Conservation (phyloP, 2,329 filamentous ascomycete genomes). For the Cytospora mali region DNA sequence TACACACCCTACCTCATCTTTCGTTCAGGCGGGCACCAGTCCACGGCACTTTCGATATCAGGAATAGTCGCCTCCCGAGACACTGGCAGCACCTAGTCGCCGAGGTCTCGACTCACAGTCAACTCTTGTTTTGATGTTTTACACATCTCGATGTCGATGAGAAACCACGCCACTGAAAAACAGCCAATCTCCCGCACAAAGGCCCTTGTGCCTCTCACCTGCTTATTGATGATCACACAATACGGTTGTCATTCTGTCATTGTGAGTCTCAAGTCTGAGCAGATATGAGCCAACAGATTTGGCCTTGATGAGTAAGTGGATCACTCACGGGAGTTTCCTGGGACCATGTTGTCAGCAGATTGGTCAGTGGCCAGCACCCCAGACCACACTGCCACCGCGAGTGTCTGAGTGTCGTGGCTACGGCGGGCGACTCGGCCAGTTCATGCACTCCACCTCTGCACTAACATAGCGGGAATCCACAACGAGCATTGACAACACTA, state of each 20-base stretch:
- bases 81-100: slow-evolving; percentile 1
- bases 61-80: slow-evolving; percentile 15
- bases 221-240: slow-evolving; percentile 16
- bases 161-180: slow-evolving; percentile 17
- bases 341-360: slow-evolving; percentile 1
- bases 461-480: slow-evolving; percentile 10
- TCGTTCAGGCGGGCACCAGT: neutral
- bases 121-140: neutral
- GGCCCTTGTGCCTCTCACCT: neutral
- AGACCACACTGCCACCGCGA: neutral
- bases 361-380: neutral
- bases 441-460: slow-evolving; percentile 9
- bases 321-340: neutral
- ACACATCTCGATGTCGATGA: neutral
- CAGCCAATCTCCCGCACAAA: slow-evolving; percentile 11
- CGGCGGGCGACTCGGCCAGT: slow-evolving; percentile 14
- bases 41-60: slow-evolving; percentile 22
- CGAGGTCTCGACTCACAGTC: slow-evolving; percentile 13
- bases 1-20: slow-evolving; percentile 1
- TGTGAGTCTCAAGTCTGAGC: neutral
- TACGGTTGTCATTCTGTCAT: slow-evolving; percentile 12
- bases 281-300: slow-evolving; percentile 5
- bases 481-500: slow-evolving; percentile 11
- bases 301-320: slow-evolving; percentile 5
- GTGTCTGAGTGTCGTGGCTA: slow-evolving; percentile 10